A percentile compares a stretch with the other conserved stretches of the same genome.
phyloP scores from a whole-genome alignment of 768 basidiomycete genomes.

The Boletus speciosus region DNA sequence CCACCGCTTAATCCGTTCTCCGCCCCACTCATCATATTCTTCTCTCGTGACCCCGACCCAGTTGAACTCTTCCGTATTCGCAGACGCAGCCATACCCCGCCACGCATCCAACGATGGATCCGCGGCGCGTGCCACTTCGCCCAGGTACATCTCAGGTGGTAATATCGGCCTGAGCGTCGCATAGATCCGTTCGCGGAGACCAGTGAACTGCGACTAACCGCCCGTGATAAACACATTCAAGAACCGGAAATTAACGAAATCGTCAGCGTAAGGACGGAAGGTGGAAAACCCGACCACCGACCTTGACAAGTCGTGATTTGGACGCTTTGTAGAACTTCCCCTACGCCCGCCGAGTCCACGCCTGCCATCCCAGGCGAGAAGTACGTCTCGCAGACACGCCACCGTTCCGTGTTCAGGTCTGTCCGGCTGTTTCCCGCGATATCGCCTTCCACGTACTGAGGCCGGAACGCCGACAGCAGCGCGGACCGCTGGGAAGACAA shows the following conservation, averaged over 20 bases:
- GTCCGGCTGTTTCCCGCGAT: conserved; percentile 69
- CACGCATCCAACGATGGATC: conserved; percentile 80
- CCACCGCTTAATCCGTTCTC: conserved; percentile 84
- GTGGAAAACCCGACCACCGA: conserved; percentile 29
- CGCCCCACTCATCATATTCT: conserved; percentile 90
- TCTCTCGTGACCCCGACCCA: conserved; percentile 61
- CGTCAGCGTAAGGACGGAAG: not conserved
- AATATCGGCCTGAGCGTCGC: conserved; percentile 78
- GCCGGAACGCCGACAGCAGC: conserved; percentile 81
- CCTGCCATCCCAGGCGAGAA: conserved; percentile 95
- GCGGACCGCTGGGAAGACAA: conserved; percentile 75
- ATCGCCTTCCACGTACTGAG: conserved; percentile 73
- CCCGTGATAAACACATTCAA: conserved; percentile 93
- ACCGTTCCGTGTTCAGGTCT: conserved; percentile 86
- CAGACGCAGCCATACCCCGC: conserved; percentile 87
- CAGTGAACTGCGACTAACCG: conserved; percentile 69
- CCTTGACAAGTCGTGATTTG: conserved; percentile 73
- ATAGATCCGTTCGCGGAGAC: conserved; percentile 64
- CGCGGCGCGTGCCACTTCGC: conserved; percentile 51
- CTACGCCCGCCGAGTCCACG: conserved; percentile 88
- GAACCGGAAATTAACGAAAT: not conserved
- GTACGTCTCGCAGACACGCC: conserved; percentile 88
- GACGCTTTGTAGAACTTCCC: conserved; percentile 87
- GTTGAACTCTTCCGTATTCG: conserved; percentile 51
- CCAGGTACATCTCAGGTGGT: conserved; percentile 74